phyloP scores from a whole-genome alignment of 495 filamentous ascomycete species.

The Lineolata rhizophorae region DNA sequence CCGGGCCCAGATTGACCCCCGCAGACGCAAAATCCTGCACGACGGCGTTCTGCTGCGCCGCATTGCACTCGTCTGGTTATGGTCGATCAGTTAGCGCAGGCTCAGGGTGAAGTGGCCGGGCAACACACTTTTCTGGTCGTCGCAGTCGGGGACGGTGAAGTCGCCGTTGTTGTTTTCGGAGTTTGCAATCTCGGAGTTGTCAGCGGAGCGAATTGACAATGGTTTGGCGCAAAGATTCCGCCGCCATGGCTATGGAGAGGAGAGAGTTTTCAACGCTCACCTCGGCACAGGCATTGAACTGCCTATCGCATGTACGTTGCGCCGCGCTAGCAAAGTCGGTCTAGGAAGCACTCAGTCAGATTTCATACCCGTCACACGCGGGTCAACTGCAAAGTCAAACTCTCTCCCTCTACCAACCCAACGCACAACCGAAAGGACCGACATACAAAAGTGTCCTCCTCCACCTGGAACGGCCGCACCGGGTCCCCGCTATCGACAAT shows the following conservation, averaged over 20 bases:
- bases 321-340: conserved; percentile 8
- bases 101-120: neutral
- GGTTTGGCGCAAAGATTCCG: neutral
- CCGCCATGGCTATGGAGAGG: conserved; percentile 3
- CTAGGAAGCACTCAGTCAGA: too few species aligned
- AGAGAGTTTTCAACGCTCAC: too few species aligned
- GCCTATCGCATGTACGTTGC: conserved; percentile 11
- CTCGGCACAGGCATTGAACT: conserved; percentile 11
- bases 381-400: too few species aligned
- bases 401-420: neutral
- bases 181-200: neutral
- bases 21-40: neutral
- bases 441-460: conserved; percentile 26
- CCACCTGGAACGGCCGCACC: conserved; percentile 30
- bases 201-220: neutral
- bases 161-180: conserved; percentile 1
- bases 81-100: neutral
- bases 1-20: neutral
- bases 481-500: conserved; percentile 20
- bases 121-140: neutral
- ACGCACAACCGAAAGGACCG: conserved; percentile 1
- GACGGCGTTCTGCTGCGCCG: neutral
- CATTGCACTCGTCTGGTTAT: neutral
- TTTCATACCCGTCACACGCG: too few species aligned
- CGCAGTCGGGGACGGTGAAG: neutral